These are phyloP conservation scores for Skeletonema costatum DNA, from an alignment of 108 stramenopile genomes.

Conservation along the genomic window DNA sequence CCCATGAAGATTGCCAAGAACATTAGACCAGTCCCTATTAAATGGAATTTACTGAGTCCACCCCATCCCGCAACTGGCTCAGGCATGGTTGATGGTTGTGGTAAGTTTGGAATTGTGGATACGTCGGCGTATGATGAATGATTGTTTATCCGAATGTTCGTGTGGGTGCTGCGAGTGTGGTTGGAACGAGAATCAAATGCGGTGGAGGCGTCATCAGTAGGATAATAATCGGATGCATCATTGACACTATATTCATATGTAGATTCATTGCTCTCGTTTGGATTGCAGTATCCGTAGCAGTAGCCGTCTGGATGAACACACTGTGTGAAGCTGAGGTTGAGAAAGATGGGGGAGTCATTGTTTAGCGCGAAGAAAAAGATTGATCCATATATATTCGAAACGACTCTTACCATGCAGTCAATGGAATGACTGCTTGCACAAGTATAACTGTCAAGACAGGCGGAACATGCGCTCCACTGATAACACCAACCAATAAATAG, in stretches of 20 bases:
- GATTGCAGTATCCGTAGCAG: conserved; percentile 23
- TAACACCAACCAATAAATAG: conserved; percentile 70
- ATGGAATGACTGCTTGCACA: conserved; percentile 75
- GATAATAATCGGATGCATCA: neutral
- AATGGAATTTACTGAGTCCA: conserved; percentile 64
- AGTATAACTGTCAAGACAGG: conserved; percentile 86
- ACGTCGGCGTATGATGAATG: conserved; percentile 10
- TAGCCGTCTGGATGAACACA: conserved; percentile 71
- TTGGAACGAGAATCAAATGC: neutral
- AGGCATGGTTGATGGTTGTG: conserved; percentile 8
- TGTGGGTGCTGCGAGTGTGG: conserved; percentile 2
- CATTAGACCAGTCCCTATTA: conserved; percentile 65
- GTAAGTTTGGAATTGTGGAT: conserved; percentile 8
- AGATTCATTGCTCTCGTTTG: conserved; percentile 1
- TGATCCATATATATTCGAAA: neutral
- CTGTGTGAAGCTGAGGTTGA: conserved; percentile 52
- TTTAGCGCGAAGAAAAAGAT: neutral
- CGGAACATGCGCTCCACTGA: conserved; percentile 78
- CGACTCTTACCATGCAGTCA: conserved; percentile 60
- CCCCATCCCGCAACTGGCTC: conserved; percentile 63
- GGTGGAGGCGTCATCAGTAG: neutral
- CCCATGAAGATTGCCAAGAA: conserved; percentile 73
- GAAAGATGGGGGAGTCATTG: neutral
- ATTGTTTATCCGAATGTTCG: neutral
- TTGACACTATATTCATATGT: conserved; percentile 4